A percentile compares a stretch with the other conserved stretches of the same genome.
These are phyloP conservation scores for Withania somnifera DNA, from an alignment of 305 asterid genomes.

Conservation along the genomic window DNA sequence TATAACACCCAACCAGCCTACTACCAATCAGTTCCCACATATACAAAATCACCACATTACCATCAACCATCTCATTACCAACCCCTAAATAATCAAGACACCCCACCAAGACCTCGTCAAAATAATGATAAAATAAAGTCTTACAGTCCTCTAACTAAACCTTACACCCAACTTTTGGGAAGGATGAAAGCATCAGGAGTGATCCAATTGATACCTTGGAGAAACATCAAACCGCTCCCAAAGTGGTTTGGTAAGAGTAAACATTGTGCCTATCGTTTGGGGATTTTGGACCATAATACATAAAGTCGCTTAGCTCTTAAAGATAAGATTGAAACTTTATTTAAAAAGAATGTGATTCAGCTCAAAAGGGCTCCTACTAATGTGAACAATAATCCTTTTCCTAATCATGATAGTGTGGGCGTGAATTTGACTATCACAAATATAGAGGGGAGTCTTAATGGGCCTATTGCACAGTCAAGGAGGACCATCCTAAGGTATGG, in stretches of 20 bases:
- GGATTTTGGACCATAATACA: background rate
- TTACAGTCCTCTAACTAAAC: background rate
- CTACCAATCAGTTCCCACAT: background rate
- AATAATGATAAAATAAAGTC: background rate
- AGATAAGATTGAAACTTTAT: too few species aligned
- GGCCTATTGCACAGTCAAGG: background rate
- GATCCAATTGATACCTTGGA: background rate
- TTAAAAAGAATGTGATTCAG: too few species aligned
- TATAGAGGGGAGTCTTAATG: background rate
- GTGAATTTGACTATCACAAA: background rate
- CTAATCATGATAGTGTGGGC: background rate
- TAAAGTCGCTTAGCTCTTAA: background rate
- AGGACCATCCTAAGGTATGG: too few species aligned
- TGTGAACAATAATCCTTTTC: background rate
- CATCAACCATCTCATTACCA: background rate
- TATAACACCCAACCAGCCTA: background rate
- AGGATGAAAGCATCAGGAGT: background rate
- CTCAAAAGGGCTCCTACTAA: background rate
- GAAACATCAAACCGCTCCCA: background rate
- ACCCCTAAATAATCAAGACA: background rate
- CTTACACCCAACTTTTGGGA: background rate
- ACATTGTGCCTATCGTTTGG: background rate
- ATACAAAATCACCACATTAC: background rate
- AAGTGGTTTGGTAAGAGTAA: background rate
- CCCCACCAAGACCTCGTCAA: background rate